Evolutionary conservation across 257 asterid genomes (phyloP).

Genomic region (Nicotiana benthamiana): DNA sequence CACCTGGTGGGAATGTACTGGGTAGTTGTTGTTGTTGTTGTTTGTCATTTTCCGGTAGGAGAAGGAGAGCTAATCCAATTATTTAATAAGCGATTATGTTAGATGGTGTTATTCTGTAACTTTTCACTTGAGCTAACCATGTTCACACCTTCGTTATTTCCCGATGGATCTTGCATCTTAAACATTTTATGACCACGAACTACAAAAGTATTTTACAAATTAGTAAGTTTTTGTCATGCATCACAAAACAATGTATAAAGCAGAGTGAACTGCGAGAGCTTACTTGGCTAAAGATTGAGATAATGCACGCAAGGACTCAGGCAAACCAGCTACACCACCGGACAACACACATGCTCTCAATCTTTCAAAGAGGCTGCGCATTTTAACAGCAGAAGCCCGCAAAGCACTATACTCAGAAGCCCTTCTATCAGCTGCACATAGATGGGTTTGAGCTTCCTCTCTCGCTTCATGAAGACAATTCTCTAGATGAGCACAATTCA

Average conservation of each 20-base stretch:
- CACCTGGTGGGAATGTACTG: too few relatives aligned
- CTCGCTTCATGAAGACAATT: conserved; percentile 93
- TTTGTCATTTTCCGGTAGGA: neutral
- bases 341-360: conserved; percentile 70
- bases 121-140: neutral
- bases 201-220: neutral
- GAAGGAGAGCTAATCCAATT: neutral
- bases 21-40: neutral
- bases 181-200: neutral
- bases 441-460: conserved; percentile 94
- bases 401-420: conserved; percentile 78
- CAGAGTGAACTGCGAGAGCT: neutral
- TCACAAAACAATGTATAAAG: neutral
- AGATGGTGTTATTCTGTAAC: neutral
- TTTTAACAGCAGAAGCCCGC: conserved; percentile 88
- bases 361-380: conserved; percentile 76
- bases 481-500: conserved; percentile 95
- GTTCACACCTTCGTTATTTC: neutral
- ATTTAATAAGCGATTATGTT: neutral
- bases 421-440: conserved; percentile 85
- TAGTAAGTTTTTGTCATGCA: conserved; percentile 7
- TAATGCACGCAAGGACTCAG: conserved; percentile 61
- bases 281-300: conserved; percentile 77
- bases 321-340: conserved; percentile 41
- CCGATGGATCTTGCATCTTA: neutral